Percentiles rank a stretch among this genome's conserved stretches.
Conservation (phyloP, 2,329 filamentous ascomycete species). For the Cadophora sp. region DNA sequence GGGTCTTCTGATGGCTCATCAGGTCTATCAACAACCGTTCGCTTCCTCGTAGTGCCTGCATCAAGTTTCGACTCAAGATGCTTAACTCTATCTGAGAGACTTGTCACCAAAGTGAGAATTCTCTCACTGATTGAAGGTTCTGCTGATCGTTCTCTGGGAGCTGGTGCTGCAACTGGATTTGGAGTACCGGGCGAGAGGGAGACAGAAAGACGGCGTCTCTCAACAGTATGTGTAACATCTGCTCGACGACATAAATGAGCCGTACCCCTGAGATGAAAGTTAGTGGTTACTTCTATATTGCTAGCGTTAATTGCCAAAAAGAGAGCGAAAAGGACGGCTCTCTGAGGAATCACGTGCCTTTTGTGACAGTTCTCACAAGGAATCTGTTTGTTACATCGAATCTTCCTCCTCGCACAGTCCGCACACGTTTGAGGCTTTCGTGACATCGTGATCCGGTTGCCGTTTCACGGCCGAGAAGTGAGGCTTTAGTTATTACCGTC, state of each 20-base stretch:
- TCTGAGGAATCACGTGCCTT: constrained; percentile 36
- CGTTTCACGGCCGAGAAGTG: constrained; percentile 12
- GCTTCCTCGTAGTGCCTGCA: constrained; percentile 17
- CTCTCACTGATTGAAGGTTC: constrained; percentile 31
- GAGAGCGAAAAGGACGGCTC: background rate
- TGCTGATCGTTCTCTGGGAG: background rate
- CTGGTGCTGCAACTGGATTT: constrained; percentile 1
- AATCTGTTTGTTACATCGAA: constrained; percentile 51
- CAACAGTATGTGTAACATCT: constrained; percentile 23
- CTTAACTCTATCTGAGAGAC: constrained; percentile 31
- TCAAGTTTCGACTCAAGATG: constrained; percentile 33
- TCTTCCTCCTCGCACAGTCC: constrained; percentile 45
- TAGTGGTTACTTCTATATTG: constrained; percentile 18
- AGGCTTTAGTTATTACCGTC: background rate
- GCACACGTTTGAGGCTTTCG: constrained; percentile 42
- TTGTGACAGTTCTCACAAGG: constrained; percentile 50
- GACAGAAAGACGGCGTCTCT: constrained; percentile 16
- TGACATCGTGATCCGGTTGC: constrained; percentile 22
- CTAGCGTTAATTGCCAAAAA: background rate
- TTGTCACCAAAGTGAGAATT: constrained; percentile 31
- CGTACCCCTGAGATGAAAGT: constrained; percentile 23
- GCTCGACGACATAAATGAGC: constrained; percentile 37
- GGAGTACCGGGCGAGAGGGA: constrained; percentile 8
- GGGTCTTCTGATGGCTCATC: background rate
- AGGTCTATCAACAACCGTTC: constrained; percentile 5